These are phyloP conservation scores for Boletus barrowsii DNA, from an alignment of 768 basidiomycete species.

Conservation along the genomic window DNA sequence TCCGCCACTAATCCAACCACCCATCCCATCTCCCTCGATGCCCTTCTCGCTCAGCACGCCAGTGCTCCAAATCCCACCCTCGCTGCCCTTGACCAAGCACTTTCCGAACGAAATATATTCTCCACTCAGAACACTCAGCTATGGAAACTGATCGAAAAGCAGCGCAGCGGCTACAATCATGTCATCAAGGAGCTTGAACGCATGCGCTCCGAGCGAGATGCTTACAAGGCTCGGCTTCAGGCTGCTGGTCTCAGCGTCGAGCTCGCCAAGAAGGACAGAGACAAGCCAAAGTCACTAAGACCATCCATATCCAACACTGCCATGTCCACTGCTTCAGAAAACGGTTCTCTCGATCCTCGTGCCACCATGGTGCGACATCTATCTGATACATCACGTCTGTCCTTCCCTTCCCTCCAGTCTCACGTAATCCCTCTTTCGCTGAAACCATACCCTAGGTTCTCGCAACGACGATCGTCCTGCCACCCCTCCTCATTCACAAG, in stretches of 20 bases:
- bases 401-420: background rate
- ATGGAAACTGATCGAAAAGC: conserved; percentile 95
- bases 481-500: conserved; percentile 18
- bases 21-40: conserved; percentile 45
- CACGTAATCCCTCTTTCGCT: background rate
- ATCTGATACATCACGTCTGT: conserved; percentile 37
- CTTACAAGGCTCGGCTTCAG: conserved; percentile 39
- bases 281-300: conserved; percentile 14
- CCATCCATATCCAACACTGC: conserved; percentile 24
- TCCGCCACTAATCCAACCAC: conserved; percentile 30
- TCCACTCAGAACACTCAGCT: conserved; percentile 84
- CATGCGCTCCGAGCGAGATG: conserved; percentile 75
- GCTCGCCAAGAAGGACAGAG: conserved; percentile 32
- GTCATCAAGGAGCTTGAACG: conserved; percentile 85
- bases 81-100: conserved; percentile 69
- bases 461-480: conserved; percentile 21
- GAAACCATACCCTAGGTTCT: conserved; percentile 2
- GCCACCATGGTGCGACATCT: conserved; percentile 19
- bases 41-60: conserved; percentile 55
- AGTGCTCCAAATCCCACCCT: conserved; percentile 48
- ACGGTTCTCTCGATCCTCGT: conserved; percentile 25
- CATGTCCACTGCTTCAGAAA: conserved; percentile 18
- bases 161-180: conserved; percentile 75
- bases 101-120: conserved; percentile 78
- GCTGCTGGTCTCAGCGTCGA: conserved; percentile 39